These are phyloP conservation scores for Termitomyces sp. DNA, from an alignment of 768 basidiomycete species.

Conservation along the genomic window DNA sequence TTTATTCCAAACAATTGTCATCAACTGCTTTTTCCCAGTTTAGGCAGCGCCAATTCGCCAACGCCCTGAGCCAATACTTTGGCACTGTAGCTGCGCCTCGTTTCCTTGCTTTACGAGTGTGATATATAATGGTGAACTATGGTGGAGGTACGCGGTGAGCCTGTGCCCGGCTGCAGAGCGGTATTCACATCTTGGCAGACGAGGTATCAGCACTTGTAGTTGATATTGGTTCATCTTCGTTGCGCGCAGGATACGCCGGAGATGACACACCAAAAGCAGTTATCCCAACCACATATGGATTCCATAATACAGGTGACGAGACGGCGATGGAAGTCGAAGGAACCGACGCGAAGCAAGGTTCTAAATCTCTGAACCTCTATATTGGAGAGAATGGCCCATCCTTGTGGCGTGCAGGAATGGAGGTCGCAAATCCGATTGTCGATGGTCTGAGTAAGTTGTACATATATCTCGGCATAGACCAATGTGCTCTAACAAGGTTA, in stretches of 20 bases:
- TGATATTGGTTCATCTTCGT: slow-evolving; percentile 86
- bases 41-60: neutral
- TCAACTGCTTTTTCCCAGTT: slow-evolving; percentile 13
- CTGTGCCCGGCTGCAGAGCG: neutral
- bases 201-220: slow-evolving; percentile 97
- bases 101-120: neutral
- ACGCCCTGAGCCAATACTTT: neutral
- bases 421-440: slow-evolving; percentile 74
- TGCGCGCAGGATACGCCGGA: slow-evolving; percentile 95
- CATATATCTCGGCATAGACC: neutral
- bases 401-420: slow-evolving; percentile 88
- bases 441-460: slow-evolving; percentile 75
- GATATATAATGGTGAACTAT: slow-evolving; percentile 68
- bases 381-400: slow-evolving; percentile 87
- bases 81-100: neutral
- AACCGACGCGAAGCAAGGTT: slow-evolving; percentile 24
- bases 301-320: slow-evolving; percentile 47
- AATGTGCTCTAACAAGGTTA: neutral
- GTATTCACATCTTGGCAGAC: slow-evolving; percentile 42
- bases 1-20: slow-evolving; percentile 22
- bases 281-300: slow-evolving; percentile 87
- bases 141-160: slow-evolving; percentile 63
- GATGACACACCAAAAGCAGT: slow-evolving; percentile 94
- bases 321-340: slow-evolving; percentile 43
- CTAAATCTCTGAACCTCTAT: slow-evolving; percentile 57